phyloP scores from a whole-genome alignment of 257 asterid genomes.

The Echium plantagineum region DNA sequence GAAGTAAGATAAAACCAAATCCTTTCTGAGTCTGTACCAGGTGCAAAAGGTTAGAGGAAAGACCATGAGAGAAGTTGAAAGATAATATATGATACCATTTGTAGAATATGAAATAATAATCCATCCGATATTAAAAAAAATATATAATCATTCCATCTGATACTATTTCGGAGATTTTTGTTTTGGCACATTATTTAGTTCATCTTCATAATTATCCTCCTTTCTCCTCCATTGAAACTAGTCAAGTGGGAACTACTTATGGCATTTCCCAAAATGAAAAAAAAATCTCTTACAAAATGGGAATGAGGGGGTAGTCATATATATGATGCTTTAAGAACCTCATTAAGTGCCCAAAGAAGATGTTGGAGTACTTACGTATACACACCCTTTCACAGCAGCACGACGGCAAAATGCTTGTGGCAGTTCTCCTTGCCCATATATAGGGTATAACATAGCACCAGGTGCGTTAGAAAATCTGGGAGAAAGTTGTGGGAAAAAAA shows the following conservation, averaged over 20 bases:
- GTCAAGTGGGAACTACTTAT: background rate
- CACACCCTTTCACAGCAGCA: conserved; percentile 96
- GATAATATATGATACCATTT: background rate
- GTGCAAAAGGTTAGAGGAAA: background rate
- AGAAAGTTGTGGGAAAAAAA: background rate
- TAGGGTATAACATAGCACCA: conserved; percentile 89
- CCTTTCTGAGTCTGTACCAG: background rate
- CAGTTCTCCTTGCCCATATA: conserved; percentile 89
- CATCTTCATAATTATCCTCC: background rate
- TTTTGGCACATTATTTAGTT: too few relatives aligned
- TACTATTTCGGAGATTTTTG: too few relatives aligned
- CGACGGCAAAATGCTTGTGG: conserved; percentile 96
- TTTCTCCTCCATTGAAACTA: background rate
- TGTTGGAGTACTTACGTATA: conserved; percentile 40
- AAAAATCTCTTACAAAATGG: background rate
- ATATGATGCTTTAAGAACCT: background rate
- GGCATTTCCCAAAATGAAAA: background rate
- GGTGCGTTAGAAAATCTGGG: conserved; percentile 78
- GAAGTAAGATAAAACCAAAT: too few relatives aligned
- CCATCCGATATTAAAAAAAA: too few relatives aligned
- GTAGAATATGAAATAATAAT: background rate
- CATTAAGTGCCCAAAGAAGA: background rate
- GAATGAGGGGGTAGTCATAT: too few relatives aligned
- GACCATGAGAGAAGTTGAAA: background rate
- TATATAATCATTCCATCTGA: too few relatives aligned